Evolutionary conservation across 2,329 filamentous ascomycete species (phyloP).

Genomic region (Colletotrichum simmondsii): DNA sequence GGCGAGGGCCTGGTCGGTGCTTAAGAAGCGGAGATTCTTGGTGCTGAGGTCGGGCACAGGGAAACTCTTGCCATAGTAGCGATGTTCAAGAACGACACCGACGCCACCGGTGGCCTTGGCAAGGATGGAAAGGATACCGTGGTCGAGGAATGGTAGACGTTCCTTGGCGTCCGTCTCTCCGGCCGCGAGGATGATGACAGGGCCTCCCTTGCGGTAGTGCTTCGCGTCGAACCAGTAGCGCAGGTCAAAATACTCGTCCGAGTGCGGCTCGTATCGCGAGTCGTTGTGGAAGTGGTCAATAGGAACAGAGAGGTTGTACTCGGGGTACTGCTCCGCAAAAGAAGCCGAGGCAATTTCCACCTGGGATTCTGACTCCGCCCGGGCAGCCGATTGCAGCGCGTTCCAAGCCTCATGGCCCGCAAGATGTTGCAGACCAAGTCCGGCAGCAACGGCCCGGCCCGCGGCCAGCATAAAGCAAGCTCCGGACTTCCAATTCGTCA

Average conservation of each 20-base stretch:
- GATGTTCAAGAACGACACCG: slow-evolving; percentile 85
- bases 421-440: slow-evolving; percentile 14
- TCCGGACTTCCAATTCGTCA: slow-evolving; percentile 24
- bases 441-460: slow-evolving; percentile 9
- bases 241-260: slow-evolving; percentile 72
- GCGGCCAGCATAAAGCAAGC: slow-evolving; percentile 22
- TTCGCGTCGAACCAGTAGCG: slow-evolving; percentile 87
- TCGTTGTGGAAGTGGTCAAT: slow-evolving; percentile 90
- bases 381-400: slow-evolving; percentile 11
- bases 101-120: slow-evolving; percentile 77
- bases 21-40: slow-evolving; percentile 81
- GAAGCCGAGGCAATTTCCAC: not conserved
- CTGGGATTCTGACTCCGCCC: not conserved
- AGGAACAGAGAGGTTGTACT: slow-evolving; percentile 57
- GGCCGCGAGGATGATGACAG: slow-evolving; percentile 80
- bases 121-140: slow-evolving; percentile 80
- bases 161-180: slow-evolving; percentile 76
- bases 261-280: slow-evolving; percentile 80
- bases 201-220: slow-evolving; percentile 81
- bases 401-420: slow-evolving; percentile 13
- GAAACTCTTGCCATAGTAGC: slow-evolving; percentile 85
- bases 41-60: slow-evolving; percentile 74
- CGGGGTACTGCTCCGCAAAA: slow-evolving; percentile 44
- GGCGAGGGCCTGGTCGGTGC: slow-evolving; percentile 84
- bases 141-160: slow-evolving; percentile 77